A percentile compares a stretch with the other conserved stretches of the same genome.
These are phyloP conservation scores for Articulospora tetracladia DNA, from an alignment of 495 filamentous ascomycete genomes.

Conservation along the genomic window DNA sequence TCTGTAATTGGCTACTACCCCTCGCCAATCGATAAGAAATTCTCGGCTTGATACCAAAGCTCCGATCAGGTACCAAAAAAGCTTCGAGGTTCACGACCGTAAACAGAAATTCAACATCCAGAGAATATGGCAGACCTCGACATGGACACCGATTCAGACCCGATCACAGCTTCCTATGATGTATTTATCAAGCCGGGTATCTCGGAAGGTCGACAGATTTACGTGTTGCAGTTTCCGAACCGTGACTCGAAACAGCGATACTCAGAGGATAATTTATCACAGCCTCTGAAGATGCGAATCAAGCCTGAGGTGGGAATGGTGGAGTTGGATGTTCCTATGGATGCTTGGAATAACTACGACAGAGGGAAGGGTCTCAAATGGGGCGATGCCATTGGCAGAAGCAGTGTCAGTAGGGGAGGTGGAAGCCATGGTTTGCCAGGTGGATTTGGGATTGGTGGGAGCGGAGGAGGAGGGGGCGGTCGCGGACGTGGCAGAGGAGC, in stretches of 20 bases:
- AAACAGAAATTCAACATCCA: background rate
- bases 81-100: background rate
- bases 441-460: conserved; percentile 50
- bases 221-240: conserved; percentile 71
- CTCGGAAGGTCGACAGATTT: conserved; percentile 34
- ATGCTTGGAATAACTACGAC: conserved; percentile 60
- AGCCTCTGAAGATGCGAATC: conserved; percentile 58
- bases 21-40: background rate
- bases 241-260: conserved; percentile 49
- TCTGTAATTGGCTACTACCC: conserved; percentile 3
- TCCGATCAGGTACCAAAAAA: conserved; percentile 12
- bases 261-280: conserved; percentile 44
- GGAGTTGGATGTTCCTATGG: conserved; percentile 71
- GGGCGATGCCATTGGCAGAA: conserved; percentile 61
- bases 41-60: background rate
- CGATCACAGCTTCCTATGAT: conserved; percentile 57
- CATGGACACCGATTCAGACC: conserved; percentile 42
- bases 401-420: conserved; percentile 46
- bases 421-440: conserved; percentile 56
- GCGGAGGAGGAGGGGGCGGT: conserved; percentile 31
- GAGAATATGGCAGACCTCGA: conserved; percentile 15
- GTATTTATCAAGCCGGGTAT: conserved; percentile 51
- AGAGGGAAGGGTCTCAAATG: conserved; percentile 59
- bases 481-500: conserved; percentile 34
- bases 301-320: conserved; percentile 66